Evolutionary conservation across 2,329 filamentous ascomycete genomes (phyloP).

Genomic region (Cryphonectria japonica): DNA sequence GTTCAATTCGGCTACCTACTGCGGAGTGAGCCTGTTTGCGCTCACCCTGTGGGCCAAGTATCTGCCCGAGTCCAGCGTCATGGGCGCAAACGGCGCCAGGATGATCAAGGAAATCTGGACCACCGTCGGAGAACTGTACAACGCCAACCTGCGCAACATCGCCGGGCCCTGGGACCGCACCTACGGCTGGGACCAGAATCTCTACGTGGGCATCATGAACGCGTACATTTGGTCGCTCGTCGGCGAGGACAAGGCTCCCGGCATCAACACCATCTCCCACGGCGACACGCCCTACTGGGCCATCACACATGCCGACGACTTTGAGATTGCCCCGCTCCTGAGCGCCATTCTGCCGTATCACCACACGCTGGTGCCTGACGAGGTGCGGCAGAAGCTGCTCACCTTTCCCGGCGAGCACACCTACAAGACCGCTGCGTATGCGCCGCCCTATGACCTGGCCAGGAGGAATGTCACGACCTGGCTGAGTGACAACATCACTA

Average conservation of each 20-base stretch:
- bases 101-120: constrained; percentile 61
- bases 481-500: constrained; percentile 59
- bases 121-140: constrained; percentile 56
- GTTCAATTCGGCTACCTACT: constrained; percentile 67
- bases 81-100: constrained; percentile 53
- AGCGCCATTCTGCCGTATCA: constrained; percentile 57
- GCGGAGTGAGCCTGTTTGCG: constrained; percentile 63
- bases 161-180: constrained; percentile 67
- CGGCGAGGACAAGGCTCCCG: constrained; percentile 49
- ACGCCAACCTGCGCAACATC: constrained; percentile 62
- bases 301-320: constrained; percentile 65
- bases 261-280: constrained; percentile 39
- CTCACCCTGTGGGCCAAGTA: constrained; percentile 65
- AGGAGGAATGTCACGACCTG: constrained; percentile 63
- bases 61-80: constrained; percentile 54
- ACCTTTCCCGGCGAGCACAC: constrained; percentile 57
- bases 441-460: constrained; percentile 60
- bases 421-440: constrained; percentile 56
- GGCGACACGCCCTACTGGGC: constrained; percentile 41
- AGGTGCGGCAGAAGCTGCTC: constrained; percentile 45
- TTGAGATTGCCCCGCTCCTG: constrained; percentile 60
- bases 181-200: constrained; percentile 68
- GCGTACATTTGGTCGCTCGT: constrained; percentile 62
- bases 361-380: constrained; percentile 48
- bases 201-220: constrained; percentile 61